Evolutionary conservation across 108 stramenopile species (phyloP).

Genomic region (Epithemia pelagica): DNA sequence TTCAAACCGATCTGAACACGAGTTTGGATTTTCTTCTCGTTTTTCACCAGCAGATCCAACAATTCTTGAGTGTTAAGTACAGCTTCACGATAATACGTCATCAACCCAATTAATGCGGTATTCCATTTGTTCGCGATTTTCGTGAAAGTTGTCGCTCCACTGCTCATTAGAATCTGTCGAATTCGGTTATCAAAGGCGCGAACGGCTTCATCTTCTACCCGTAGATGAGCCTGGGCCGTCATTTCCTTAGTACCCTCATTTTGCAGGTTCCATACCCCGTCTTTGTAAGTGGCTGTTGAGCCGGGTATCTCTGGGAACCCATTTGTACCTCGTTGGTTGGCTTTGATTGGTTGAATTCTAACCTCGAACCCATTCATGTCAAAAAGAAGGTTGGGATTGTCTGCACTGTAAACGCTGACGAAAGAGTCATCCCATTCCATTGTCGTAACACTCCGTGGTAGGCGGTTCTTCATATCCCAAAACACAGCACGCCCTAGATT

Average conservation of each 20-base stretch:
- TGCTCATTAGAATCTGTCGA: conserved; percentile 97
- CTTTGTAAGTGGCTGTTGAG: conserved; percentile 71
- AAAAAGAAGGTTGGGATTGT: conserved; percentile 98
- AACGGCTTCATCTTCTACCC: conserved; percentile 92
- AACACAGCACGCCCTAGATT: conserved; percentile 97
- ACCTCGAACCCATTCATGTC: conserved; percentile 99
- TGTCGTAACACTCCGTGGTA: conserved; percentile 93
- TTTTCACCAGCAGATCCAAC: conserved; percentile 95
- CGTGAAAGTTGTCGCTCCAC: conserved; percentile 97
- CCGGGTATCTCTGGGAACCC: conserved; percentile 10
- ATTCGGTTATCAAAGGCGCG: conserved; percentile 96
- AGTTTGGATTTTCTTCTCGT: conserved; percentile 99
- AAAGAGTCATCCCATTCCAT: conserved; percentile 98
- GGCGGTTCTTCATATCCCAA: conserved; percentile 99
- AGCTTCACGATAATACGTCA: conserved; percentile 99
- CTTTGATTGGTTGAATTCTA: conserved; percentile 89
- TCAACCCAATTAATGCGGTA: conserved; percentile 92
- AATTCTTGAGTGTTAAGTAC: conserved; percentile 98
- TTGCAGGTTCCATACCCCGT: conserved; percentile 99
- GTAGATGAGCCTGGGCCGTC: conserved; percentile 94
- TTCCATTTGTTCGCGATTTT: conserved; percentile 99
- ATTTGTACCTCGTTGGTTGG: neutral
- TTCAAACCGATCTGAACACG: conserved; percentile 99
- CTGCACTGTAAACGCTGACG: conserved; percentile 96
- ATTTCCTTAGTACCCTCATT: conserved; percentile 99